These are phyloP conservation scores for Vanrija sp. DNA, from an alignment of 1,284 basidiomycete species.

Conservation along the genomic window DNA sequence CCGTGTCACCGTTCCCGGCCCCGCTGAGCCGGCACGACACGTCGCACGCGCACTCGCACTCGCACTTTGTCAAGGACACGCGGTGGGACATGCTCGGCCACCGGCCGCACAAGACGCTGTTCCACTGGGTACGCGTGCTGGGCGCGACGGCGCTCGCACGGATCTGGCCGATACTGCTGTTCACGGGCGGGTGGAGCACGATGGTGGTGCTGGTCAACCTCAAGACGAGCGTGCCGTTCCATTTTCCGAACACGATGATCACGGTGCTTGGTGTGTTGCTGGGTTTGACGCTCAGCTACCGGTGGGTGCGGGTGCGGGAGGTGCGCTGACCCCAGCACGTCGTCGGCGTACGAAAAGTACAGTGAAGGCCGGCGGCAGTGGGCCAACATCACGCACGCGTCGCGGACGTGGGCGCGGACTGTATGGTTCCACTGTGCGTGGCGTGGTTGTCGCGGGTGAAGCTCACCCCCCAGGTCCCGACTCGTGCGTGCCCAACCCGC, in stretches of 20 bases:
- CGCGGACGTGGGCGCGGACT: constrained; percentile 37
- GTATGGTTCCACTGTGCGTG: constrained; percentile 45
- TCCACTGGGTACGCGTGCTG: constrained; percentile 27
- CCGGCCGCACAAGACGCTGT: constrained; percentile 28
- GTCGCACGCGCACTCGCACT: constrained; percentile 23
- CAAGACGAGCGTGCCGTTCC: constrained; percentile 29
- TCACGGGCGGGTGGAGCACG: constrained; percentile 39
- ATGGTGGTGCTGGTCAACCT: constrained; percentile 35
- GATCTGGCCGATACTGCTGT: constrained; percentile 41
- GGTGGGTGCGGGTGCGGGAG: constrained; percentile 18
- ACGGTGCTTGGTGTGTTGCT: constrained; percentile 45
- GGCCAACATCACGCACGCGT: constrained; percentile 62
- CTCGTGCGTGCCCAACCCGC: constrained; percentile 14
- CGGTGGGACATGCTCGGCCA: constrained; percentile 24
- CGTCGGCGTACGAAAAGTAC: constrained; percentile 71
- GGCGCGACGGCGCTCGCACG: constrained; percentile 34
- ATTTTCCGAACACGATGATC: constrained; percentile 37
- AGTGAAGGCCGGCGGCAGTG: constrained; percentile 67
- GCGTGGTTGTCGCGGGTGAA: not conserved
- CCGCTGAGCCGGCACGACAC: not conserved
- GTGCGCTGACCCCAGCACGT: constrained; percentile 53
- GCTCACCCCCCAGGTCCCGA: constrained; percentile 32
- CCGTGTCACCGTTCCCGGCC: not conserved
- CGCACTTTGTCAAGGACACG: constrained; percentile 20
- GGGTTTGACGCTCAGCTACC: constrained; percentile 44